Evolutionary conservation across 306 rosid species (phyloP).

Genomic region (Erythrophleum fordii): DNA sequence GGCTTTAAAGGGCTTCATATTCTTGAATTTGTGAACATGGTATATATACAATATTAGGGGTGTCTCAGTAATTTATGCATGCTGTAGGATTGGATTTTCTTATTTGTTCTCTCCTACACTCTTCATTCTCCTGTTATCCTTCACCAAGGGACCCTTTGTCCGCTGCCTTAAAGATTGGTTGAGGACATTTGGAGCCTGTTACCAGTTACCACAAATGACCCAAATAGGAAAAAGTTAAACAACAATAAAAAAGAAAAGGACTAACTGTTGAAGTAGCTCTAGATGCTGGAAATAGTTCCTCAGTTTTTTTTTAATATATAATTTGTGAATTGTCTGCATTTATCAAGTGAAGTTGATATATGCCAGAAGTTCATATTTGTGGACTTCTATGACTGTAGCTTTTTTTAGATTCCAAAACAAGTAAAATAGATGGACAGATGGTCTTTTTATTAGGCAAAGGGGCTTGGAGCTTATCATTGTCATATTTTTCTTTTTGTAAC

Average conservation of each 20-base stretch:
- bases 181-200: constrained; percentile 1
- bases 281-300: neutral
- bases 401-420: constrained; percentile 21
- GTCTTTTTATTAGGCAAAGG: neutral
- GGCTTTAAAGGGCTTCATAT: constrained; percentile 1
- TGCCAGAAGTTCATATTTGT: neutral
- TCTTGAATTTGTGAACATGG: constrained; percentile 23
- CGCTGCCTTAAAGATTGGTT: neutral
- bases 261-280: neutral
- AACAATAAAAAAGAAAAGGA: neutral
- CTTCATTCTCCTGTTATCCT: neutral
- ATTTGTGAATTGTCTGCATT: neutral
- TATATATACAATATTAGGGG: neutral
- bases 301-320: neutral
- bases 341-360: constrained; percentile 15
- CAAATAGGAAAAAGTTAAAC: too few relatives aligned
- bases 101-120: constrained; percentile 1
- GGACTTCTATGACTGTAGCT: neutral
- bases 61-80: constrained; percentile 14
- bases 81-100: neutral
- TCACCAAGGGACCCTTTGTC: neutral
- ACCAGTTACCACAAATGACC: too few relatives aligned
- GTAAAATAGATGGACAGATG: neutral
- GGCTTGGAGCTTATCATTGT: neutral
- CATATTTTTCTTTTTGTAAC: constrained; percentile 5